Conservation (phyloP, 225 moss, liverwort and hornwort genomes). For the Climacium dendroides region DNA sequence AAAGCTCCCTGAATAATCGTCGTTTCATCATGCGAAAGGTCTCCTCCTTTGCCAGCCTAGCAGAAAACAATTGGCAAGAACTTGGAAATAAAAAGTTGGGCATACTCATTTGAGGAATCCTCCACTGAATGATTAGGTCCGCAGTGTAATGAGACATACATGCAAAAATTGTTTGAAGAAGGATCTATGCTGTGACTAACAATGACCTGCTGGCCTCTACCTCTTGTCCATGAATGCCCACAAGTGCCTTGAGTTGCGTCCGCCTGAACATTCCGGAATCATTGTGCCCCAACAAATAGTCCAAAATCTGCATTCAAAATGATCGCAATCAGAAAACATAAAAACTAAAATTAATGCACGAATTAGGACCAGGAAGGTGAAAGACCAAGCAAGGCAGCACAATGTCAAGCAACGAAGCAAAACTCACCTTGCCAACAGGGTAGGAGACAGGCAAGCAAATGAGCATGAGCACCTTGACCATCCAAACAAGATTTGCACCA, state of each 20-base stretch:
- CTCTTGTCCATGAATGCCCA: conserved; percentile 87
- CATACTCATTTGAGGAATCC: neutral
- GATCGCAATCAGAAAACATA: neutral
- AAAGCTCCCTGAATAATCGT: conserved; percentile 97
- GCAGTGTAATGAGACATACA: neutral
- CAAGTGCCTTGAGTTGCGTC: conserved; percentile 91
- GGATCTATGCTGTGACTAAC: neutral
- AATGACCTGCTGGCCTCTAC: neutral
- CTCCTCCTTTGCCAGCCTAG: conserved; percentile 98
- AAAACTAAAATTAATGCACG: neutral
- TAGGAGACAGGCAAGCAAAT: conserved; percentile 77
- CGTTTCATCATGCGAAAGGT: conserved; percentile 90
- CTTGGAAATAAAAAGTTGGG: neutral
- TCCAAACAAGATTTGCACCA: conserved; percentile 68
- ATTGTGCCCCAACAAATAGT: conserved; percentile 71
- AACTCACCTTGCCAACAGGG: conserved; percentile 81
- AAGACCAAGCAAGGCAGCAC: neutral
- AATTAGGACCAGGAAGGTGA: neutral
- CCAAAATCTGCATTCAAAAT: conserved; percentile 51
- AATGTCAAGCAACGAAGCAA: neutral
- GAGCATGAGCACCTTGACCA: conserved; percentile 70
- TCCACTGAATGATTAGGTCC: neutral
- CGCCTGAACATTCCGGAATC: conserved; percentile 85
- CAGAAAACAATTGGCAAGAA: neutral
- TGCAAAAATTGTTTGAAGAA: neutral